A percentile compares a stretch with the other conserved stretches of the same genome.
Conservation (phyloP, 2,329 filamentous ascomycete species). For the Venturia carpophila region DNA sequence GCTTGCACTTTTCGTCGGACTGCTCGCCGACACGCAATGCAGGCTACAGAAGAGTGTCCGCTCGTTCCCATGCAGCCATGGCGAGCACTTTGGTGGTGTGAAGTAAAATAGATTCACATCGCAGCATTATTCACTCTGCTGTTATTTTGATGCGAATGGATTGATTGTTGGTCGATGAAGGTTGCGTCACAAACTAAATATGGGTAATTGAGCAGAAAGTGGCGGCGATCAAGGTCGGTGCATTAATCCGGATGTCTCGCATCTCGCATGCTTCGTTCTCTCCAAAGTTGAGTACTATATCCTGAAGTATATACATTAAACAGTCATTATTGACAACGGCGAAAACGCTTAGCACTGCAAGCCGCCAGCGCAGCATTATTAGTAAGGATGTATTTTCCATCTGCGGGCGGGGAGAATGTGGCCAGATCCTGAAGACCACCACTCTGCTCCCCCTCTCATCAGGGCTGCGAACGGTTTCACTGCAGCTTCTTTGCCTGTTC, state of each 20-base stretch:
- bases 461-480: conserved; percentile 1
- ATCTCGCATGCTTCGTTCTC: not conserved
- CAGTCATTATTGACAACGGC: not conserved
- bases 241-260: not conserved
- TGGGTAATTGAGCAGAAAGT: not conserved
- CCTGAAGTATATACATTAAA: conserved; percentile 8
- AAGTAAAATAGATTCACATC: not conserved
- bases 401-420: not conserved
- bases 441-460: not conserved
- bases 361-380: not conserved
- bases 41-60: not conserved
- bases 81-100: not conserved
- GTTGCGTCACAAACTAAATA: not conserved
- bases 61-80: not conserved
- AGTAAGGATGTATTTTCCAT: not conserved
- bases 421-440: not conserved
- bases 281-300: conserved; percentile 9
- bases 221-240: not conserved
- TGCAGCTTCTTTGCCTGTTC: conserved; percentile 36
- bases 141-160: not conserved
- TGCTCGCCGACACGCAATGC: not conserved
- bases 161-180: not conserved
- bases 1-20: not conserved
- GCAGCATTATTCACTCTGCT: not conserved
- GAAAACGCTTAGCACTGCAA: not conserved